Conservation (phyloP, 176 grass and related monocot species). For the Coix lacrymajobi region DNA sequence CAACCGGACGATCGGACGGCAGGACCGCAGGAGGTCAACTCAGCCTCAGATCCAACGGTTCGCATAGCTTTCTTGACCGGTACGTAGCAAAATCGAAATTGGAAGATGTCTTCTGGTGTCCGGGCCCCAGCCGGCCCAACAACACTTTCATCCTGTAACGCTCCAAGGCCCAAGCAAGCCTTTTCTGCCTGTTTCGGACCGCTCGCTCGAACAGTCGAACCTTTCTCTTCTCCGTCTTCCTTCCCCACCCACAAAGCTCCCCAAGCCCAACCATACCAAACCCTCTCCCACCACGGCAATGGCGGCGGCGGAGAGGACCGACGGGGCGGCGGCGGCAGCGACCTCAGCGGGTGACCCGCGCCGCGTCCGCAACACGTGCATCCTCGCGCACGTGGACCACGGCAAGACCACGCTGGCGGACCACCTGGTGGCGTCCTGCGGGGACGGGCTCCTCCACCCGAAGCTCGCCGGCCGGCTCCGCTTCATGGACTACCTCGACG, state of each 20-base stretch:
- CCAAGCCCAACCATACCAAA: slow-evolving; percentile 39
- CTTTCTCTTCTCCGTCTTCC: neutral
- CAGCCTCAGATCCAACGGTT: neutral
- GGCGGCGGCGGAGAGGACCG: slow-evolving; percentile 26
- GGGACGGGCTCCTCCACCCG: slow-evolving; percentile 62
- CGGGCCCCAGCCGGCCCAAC: neutral
- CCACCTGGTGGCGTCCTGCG: slow-evolving; percentile 76
- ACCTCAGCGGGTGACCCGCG: slow-evolving; percentile 19
- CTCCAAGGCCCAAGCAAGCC: neutral
- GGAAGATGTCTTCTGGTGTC: neutral
- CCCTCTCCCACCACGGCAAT: slow-evolving; percentile 21
- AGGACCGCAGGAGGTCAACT: neutral
- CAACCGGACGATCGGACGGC: neutral
- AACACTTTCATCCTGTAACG: neutral
- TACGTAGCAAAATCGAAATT: neutral
- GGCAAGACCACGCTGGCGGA: slow-evolving; percentile 92
- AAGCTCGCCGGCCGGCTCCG: slow-evolving; percentile 68
- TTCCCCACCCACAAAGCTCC: neutral
- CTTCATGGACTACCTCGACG: slow-evolving; percentile 86
- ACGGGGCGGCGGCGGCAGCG: neutral
- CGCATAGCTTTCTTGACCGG: neutral
- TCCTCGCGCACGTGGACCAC: slow-evolving; percentile 91
- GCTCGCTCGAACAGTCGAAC: too few species aligned
- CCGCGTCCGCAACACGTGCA: slow-evolving; percentile 80
- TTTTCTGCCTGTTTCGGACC: neutral